Evolutionary conservation across 2,329 filamentous ascomycete species (phyloP), one percentile per base, ranked within the genome.

Genomic region (Ophiocordyceps camponoti-floridani): DNA sequence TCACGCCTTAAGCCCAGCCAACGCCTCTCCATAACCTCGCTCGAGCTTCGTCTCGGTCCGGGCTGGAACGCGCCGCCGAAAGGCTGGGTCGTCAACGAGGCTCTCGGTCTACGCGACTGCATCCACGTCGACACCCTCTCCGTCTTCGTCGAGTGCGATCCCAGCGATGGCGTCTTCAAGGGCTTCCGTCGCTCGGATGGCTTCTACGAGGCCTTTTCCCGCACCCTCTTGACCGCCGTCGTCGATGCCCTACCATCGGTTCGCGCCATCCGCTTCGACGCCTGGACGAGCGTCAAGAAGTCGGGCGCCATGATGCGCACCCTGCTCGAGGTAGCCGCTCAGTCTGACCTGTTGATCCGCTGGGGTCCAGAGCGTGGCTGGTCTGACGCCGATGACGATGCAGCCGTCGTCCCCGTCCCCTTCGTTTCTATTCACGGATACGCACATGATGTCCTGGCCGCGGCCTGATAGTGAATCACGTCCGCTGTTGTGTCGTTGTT

Each of bases 81-180:
- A 31, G 75, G 78, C 43, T 87, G 84, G 79, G 73, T 77, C 1
- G 77, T 84, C 12, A 79, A 78, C 50, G 62, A 70, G 4, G 68
- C 69, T 1, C 65, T 87, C 1, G 81, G 82, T 0, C 66, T 88
- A 7, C 51, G 57, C 1, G 77, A 84, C 43, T 82, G 77, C 56
- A 60, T 61, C 46, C 74, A 68, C 42, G 70, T 82, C 18, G 67
- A 70, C 28, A 66, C 65, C 13, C 57, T 88, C 42, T 74, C 70
- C 26, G 71, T 88, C 11, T 83, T 83, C 54, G 74, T 86, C 23
- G 77, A 87, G 58, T 74, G 73, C 49, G 83, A 88, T 53, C 82
- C 83, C 0, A 82, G 77, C 44, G 72, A 81, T 51, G 69, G 67
- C 27, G 63, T 77, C 18, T 85, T 84, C 52, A 72, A 74, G 45